phyloP scores from a whole-genome alignment of 1,139 yeast species.

The Taphrina betulina region DNA sequence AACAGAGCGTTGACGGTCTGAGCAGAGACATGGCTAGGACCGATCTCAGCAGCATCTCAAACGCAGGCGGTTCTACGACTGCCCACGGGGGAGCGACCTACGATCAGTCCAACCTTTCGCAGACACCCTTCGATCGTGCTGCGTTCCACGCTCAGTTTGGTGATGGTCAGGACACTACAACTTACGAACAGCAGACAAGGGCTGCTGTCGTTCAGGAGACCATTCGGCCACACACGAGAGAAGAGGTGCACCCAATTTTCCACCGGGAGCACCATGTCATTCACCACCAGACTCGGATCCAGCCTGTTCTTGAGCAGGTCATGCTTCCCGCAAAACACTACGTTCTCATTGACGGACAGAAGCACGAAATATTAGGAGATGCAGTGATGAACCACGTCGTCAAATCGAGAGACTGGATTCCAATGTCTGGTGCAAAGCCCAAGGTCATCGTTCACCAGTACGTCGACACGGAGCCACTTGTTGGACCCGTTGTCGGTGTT shows the following conservation, averaged over 20 bases:
- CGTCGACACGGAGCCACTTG: constrained; percentile 23
- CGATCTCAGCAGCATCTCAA: background rate
- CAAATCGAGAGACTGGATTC: constrained; percentile 22
- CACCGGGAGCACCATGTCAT: constrained; percentile 30
- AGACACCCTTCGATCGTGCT: constrained; percentile 19
- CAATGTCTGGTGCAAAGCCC: constrained; percentile 23
- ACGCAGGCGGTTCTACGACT: background rate
- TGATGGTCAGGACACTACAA: constrained; percentile 11
- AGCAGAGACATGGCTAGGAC: constrained; percentile 7
- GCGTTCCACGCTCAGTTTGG: constrained; percentile 17
- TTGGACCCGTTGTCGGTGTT: constrained; percentile 22
- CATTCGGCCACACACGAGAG: constrained; percentile 1
- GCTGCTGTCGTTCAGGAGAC: constrained; percentile 28
- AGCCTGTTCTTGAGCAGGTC: constrained; percentile 29
- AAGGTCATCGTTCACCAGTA: constrained; percentile 26
- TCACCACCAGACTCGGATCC: constrained; percentile 29
- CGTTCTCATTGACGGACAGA: constrained; percentile 29
- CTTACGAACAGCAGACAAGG: constrained; percentile 3
- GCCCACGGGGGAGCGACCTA: constrained; percentile 1
- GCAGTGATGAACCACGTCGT: constrained; percentile 29
- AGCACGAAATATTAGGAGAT: constrained; percentile 23
- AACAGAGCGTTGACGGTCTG: constrained; percentile 4
- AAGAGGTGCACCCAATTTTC: constrained; percentile 15
- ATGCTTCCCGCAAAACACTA: constrained; percentile 26
- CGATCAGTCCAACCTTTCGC: constrained; percentile 11